These are phyloP conservation scores for Chaetomium globosum DNA, from an alignment of 2,329 filamentous ascomycete genomes.

Conservation along the genomic window DNA sequence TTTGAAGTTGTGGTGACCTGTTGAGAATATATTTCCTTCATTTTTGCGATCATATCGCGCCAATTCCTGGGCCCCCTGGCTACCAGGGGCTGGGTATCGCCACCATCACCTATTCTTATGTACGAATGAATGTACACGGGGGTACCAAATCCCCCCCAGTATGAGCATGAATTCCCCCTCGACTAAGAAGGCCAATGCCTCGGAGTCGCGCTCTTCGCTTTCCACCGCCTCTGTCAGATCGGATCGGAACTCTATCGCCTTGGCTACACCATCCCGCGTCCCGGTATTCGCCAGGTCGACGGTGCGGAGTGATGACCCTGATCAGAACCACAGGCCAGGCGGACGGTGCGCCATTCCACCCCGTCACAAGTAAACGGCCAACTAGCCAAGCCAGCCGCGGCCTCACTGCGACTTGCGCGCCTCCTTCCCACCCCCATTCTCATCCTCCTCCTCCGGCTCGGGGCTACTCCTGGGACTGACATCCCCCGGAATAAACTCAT, in stretches of 20 bases:
- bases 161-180: background rate
- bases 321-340: background rate
- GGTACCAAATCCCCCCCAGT: background rate
- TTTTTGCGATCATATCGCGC: background rate
- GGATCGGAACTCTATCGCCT: too few relatives aligned
- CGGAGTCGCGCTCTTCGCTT: conserved; percentile 6
- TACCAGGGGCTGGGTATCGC: conserved; percentile 8
- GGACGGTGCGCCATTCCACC: background rate
- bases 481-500: conserved; percentile 76
- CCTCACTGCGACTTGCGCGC: conserved; percentile 23
- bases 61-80: background rate
- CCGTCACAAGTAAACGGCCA: background rate
- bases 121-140: background rate
- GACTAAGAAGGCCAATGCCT: background rate
- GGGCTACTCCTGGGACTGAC: conserved; percentile 60
- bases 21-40: background rate
- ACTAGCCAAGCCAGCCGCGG: background rate
- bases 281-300: too few relatives aligned
- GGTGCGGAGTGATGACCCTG: too few relatives aligned
- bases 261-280: too few relatives aligned
- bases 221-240: background rate
- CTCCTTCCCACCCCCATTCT: conserved; percentile 41
- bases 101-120: conserved; percentile 3
- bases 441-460: conserved; percentile 57
- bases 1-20: background rate